Evolutionary conservation across 805 yeast species (phyloP), one percentile per base, ranked within the genome.

Genomic region (Lipomyces spencermartinsiae): DNA sequence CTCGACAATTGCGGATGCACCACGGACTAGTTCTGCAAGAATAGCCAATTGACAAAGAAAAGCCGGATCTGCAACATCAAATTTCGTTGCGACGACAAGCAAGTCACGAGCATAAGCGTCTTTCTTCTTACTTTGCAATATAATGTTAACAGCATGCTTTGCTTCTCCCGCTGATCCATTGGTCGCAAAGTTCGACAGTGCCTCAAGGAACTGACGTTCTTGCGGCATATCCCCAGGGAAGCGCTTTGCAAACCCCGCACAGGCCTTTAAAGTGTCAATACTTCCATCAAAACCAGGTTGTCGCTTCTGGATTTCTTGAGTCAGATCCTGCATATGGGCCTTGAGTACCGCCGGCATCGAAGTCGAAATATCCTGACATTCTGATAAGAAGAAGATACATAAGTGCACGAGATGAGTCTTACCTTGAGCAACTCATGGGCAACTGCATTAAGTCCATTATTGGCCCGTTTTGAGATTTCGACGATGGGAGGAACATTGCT

Each of bases 91-190:
- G 85, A 78, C 0, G 75, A 61, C 2, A 78, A 77, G 43, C 83
- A 78, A 5, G 87, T 77, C 19, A 0, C 80, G 75, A 4, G 83
- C 75, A 10, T 80, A 77, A 1, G 78, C 75, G 22, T 84, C 85
- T 33, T 82, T 82, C 61, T 78, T 78, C 2, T 81, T 76, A 2
- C 83, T 77, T n/a, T 86, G 79, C 1, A 86, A 83, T 7, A 91
- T 69, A 6, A 90, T 78, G 74, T 86, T 87, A 8, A 86, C 79
- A 0, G 93, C 84, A 75, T 88, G 90, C 73, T 83, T 86, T 0
- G 94, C 89, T 73, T 89, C 92, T 9, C 74, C 55, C 0, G 91
- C 86, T 1, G 84, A 77, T 0, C 94, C 94, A 0, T 74, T 72
- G 0, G 80, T 70, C 0, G 89, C 85, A 34, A 88, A 78, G 1